Evolutionary conservation across 2,329 filamentous ascomycete species (phyloP), one percentile per base, ranked within the genome.

Genomic region (Penicillium sp.): DNA sequence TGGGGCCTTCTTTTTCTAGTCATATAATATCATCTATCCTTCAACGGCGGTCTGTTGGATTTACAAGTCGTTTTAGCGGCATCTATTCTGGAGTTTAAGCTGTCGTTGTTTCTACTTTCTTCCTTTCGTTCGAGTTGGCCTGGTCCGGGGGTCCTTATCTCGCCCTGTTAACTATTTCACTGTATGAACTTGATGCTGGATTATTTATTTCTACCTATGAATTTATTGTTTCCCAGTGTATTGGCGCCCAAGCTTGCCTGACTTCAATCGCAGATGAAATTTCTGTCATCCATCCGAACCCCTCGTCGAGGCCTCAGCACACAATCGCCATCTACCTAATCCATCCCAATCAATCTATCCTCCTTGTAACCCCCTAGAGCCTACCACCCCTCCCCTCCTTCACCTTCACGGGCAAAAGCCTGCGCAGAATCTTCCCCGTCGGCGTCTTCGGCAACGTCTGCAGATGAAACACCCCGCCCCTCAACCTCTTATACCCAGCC

Each of bases 41-140:
- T 23, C 51, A 46, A 26, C 29, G 48, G 29, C 49, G 53, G 29
- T 26, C 21, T 57, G 47, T 44, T 52, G 17, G 47, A 75, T 63
- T 70, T 77, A 6, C 70, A 74, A 30, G 73, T 70, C 9, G 76
- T 76, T 75, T 26, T 41, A 48, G 53, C 26, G 53, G 53, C 53
- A 56, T 56, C 31, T 56, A 35, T 23, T 48, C 30, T 38, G 53
- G 53, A 44, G 53, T 56, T 56, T 44, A 47, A 44, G 41, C 29
- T 38, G 44, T 56, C 30, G 44, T 48, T 5, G 23, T 29, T n/a
- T 19, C 23, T 38, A 55, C 17, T 38, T 56, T 7, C 35, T 41
- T 41, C 2, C 2, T 4, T 26, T 13, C 5, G 35, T 38, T n/a
- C 29, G 53, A 56, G 53, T 26, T 48, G 53, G 53, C 35, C 26